Evolutionary conservation across 208 protist genomes (phyloP).

Genomic region (Strigomonas galati): DNA sequence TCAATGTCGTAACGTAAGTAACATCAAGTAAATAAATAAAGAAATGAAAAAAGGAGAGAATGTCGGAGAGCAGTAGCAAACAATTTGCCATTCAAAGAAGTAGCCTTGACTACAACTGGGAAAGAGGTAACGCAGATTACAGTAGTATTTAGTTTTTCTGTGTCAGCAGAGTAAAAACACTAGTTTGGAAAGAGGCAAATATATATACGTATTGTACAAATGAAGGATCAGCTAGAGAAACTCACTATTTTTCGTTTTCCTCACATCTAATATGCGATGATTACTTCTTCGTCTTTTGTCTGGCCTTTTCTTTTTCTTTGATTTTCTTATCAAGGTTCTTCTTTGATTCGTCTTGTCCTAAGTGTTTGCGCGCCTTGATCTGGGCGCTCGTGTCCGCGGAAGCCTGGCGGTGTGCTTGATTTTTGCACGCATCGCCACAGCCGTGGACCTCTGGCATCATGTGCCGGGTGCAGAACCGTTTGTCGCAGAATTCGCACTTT

Average conservation of each 20-base stretch:
- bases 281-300: constrained; percentile 48
- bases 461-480: constrained; percentile 71
- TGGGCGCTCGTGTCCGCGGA: constrained; percentile 51
- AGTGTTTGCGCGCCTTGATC: constrained; percentile 50
- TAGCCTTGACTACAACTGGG: no score
- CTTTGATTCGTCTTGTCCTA: constrained; percentile 72
- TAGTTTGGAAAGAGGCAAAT: no score
- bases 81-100: background rate
- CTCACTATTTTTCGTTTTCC: no score
- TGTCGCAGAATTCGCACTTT: constrained; percentile 59
- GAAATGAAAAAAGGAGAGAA: background rate
- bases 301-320: constrained; percentile 40
- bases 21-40: background rate
- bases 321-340: constrained; percentile 54
- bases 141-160: no score
- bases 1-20: background rate
- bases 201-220: no score
- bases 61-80: background rate
- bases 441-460: constrained; percentile 82
- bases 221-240: no score
- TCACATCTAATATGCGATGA: no score
- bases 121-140: no score
- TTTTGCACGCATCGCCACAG: constrained; percentile 70
- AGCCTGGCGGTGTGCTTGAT: constrained; percentile 51
- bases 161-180: no score